Evolutionary conservation across 495 filamentous ascomycete species (phyloP).

Genomic region (Thozetella sp.): DNA sequence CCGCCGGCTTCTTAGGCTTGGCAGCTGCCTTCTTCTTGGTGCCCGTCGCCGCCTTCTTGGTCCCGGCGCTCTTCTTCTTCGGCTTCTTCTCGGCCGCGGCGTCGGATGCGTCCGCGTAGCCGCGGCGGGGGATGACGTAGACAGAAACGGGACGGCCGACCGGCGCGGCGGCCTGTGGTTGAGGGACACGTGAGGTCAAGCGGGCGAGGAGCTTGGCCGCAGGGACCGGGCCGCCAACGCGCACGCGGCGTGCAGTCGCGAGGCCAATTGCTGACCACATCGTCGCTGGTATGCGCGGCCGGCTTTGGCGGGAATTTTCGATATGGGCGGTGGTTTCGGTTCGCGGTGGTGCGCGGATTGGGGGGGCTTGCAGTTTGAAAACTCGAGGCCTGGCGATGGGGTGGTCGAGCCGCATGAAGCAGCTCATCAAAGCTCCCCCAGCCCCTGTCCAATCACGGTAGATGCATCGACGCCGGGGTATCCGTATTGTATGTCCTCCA

Average conservation of each 20-base stretch:
- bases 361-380: background rate
- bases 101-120: slow-evolving; percentile 20
- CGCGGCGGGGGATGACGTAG: slow-evolving; percentile 11
- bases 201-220: background rate
- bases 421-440: slow-evolving; percentile 2
- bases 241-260: slow-evolving; percentile 18
- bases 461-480: background rate
- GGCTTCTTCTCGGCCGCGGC: slow-evolving; percentile 12
- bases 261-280: slow-evolving; percentile 31
- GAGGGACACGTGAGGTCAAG: slow-evolving; percentile 8
- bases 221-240: slow-evolving; percentile 8
- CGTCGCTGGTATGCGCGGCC: slow-evolving; percentile 1
- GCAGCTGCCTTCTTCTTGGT: slow-evolving; percentile 20
- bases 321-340: slow-evolving; percentile 5
- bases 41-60: slow-evolving; percentile 21
- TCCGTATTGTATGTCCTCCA: no score
- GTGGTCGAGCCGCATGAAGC: background rate
- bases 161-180: background rate
- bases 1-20: slow-evolving; percentile 12
- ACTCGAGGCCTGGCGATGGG: background rate
- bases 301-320: background rate
- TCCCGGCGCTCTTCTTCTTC: slow-evolving; percentile 14
- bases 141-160: background rate
- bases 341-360: background rate
- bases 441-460: background rate